Evolutionary conservation across 345 rosid genomes (phyloP), one percentile per base, ranked within the genome.

Genomic region (Eucalyptus viminalis): DNA sequence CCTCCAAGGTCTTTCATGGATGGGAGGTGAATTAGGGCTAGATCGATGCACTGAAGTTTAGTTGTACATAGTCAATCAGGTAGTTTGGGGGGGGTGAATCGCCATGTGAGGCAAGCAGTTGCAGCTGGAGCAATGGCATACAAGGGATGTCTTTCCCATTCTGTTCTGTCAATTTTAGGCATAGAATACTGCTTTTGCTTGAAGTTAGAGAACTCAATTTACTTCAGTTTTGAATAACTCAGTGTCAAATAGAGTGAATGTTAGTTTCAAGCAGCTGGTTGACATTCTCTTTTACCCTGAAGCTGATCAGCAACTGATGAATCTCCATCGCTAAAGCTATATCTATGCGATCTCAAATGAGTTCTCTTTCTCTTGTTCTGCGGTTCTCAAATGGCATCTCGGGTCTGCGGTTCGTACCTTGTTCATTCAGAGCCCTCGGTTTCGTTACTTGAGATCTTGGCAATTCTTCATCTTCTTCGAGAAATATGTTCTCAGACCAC

Each of bases 81-180:
- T 76, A 40, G 43, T 6, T 19, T 0, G 1, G 21, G 21, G 21
- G 6, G 5, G 2, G 4, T 40, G 83, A 76, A 40, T 40, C 47
- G 47, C 83, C 83, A 37, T 40, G 83, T 6, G 83, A 76, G 47
- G 47, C 83, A 76, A 72, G 83, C 83, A 21, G 47, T 11, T 11
- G 47, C 83, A 11, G 83, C 83, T 40, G 29, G 14, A 87, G 6
- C 94, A 92, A 14, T 96, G 99, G 99, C 91, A 98, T 29, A 95
- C 95, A 89, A 15, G 99, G 99, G 11, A 94, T 98, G 4, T 98
- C 29, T 21, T 40, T 76, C 27, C 83, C 47, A 37, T 76, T 76
- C 7, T 40, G 83, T 21, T 76, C 24, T 40, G 83, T 76, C 47
- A 76, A 40, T 6, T 40, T 76, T 76, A 76, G 83, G 83, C 29